phyloP scores from a whole-genome alignment of 345 rosid species.

The Clarkia xantiana region DNA sequence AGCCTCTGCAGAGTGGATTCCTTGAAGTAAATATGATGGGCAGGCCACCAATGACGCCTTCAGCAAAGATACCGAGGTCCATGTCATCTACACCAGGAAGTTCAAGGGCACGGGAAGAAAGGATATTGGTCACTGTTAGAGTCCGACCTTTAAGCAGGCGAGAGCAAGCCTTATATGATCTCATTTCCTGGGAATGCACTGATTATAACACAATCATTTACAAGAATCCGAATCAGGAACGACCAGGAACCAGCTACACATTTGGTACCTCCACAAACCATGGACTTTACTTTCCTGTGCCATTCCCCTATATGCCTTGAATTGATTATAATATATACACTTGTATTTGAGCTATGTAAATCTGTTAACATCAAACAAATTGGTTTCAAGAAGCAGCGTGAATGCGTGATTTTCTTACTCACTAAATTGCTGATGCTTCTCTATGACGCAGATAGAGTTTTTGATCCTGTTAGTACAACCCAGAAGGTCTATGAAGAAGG shows the following conservation, averaged over 20 bases:
- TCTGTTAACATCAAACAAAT: no score
- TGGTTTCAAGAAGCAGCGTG: no score
- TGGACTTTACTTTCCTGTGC: no score
- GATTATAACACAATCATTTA: slow-evolving; percentile 44
- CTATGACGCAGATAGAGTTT: slow-evolving; percentile 57
- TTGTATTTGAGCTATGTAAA: no score
- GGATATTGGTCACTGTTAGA: slow-evolving; percentile 73
- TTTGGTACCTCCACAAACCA: no score
- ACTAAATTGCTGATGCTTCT: background rate
- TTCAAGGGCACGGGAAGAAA: slow-evolving; percentile 55
- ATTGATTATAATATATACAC: no score
- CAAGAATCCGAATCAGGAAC: slow-evolving; percentile 58
- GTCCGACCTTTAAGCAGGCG: slow-evolving; percentile 67
- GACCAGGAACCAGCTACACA: slow-evolving; percentile 3
- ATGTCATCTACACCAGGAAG: slow-evolving; percentile 51
- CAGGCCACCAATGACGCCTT: slow-evolving; percentile 60
- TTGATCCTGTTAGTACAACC: slow-evolving; percentile 52
- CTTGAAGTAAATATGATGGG: slow-evolving; percentile 25
- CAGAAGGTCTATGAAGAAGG: slow-evolving; percentile 76
- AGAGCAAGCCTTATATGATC: slow-evolving; percentile 82
- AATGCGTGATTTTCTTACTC: no score
- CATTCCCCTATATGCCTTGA: no score
- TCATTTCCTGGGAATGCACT: slow-evolving; percentile 82
- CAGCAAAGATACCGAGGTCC: slow-evolving; percentile 32
- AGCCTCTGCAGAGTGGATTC: slow-evolving; percentile 4